Percentiles rank a stretch among this genome's conserved stretches.
Evolutionary conservation across 139 green algal genomes (phyloP).

Genomic region (Haematococcus lacustris): DNA sequence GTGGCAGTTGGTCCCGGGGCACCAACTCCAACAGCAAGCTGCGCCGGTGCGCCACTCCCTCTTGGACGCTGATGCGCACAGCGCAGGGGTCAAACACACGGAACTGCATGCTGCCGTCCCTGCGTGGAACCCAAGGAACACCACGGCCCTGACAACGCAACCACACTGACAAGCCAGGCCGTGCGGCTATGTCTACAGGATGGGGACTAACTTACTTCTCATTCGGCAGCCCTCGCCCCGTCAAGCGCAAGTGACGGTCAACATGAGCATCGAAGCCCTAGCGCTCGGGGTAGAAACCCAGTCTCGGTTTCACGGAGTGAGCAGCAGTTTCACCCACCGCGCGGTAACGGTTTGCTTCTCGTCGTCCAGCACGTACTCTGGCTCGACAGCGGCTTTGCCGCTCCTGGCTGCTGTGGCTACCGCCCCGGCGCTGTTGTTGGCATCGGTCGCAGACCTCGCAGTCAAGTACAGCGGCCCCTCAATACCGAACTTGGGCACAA

Average conservation of each 20-base stretch:
- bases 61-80: constrained; percentile 64
- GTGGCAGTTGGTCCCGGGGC: constrained; percentile 32
- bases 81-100: constrained; percentile 70
- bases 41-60: constrained; percentile 44
- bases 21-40: constrained; percentile 56
- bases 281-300: no score
- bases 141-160: no score
- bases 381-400: background rate
- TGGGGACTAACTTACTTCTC: no score
- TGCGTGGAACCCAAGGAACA: no score
- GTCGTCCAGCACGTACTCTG: constrained; percentile 58
- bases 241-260: no score
- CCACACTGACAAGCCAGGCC: no score
- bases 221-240: no score
- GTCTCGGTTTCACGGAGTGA: no score
- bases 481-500: constrained; percentile 96
- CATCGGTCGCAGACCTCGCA: background rate
- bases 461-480: constrained; percentile 79
- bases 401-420: no score
- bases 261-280: no score
- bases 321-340: no score
- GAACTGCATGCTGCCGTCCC: constrained; percentile 39
- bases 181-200: no score
- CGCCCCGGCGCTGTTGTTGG: background rate
- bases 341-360: constrained; percentile 50